These are phyloP conservation scores for Phialemoniopsis sp. DNA, from an alignment of 2,329 filamentous ascomycete genomes.

Conservation along the genomic window DNA sequence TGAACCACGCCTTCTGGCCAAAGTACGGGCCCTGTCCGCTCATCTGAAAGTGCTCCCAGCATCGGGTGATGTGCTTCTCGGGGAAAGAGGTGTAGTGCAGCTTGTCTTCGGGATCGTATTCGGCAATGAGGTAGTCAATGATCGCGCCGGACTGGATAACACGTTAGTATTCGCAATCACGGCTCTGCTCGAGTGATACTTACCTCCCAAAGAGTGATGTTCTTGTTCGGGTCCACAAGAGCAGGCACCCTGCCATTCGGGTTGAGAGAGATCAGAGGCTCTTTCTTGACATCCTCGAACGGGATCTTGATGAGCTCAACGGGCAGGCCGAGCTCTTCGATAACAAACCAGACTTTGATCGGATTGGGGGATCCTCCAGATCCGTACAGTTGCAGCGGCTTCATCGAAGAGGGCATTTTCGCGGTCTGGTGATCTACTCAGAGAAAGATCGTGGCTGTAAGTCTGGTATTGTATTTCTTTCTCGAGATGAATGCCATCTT, in stretches of 20 bases:
- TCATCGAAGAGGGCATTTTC: neutral
- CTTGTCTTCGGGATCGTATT: conserved; percentile 16
- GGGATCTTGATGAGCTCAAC: neutral
- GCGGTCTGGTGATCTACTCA: no score
- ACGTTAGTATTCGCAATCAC: neutral
- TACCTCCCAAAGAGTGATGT: no score
- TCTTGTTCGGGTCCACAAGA: no score
- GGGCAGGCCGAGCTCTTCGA: neutral
- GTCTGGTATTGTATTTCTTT: no score
- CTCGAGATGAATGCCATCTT: no score
- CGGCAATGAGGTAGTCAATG: conserved; percentile 16
- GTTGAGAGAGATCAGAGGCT: no score
- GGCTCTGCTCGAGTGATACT: no score
- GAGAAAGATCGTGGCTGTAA: no score
- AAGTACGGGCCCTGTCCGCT: conserved; percentile 39
- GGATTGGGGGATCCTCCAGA: neutral
- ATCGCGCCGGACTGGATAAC: conserved; percentile 6
- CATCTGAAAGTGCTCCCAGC: conserved; percentile 39
- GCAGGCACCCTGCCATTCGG: no score
- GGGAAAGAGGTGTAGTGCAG: conserved; percentile 11
- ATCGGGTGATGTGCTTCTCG: conserved; percentile 11
- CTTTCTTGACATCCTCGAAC: neutral
- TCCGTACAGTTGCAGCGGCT: neutral
- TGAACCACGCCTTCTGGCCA: conserved; percentile 34
- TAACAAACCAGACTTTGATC: neutral